Percentiles rank a stretch among this genome's conserved stretches.
Conservation (phyloP, 441 rosid genomes). For the Mallotus japonicus region DNA sequence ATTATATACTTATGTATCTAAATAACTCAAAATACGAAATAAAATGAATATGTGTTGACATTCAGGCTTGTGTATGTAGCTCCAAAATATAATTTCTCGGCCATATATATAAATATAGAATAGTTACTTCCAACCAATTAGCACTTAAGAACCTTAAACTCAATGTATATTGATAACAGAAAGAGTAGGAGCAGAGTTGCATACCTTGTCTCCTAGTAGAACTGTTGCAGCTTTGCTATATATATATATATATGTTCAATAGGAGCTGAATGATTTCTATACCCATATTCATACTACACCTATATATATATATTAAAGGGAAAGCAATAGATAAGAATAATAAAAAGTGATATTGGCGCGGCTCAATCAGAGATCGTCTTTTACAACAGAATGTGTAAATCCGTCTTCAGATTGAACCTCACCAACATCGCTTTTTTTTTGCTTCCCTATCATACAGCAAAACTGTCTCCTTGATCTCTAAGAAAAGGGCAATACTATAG, state of each 20-base stretch:
- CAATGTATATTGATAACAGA: background rate
- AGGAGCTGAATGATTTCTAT: background rate
- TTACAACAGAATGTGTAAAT: constrained; percentile 46
- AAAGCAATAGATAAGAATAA: constrained; percentile 9
- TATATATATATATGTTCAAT: background rate
- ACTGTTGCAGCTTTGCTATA: too few relatives aligned
- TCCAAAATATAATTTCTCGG: too few relatives aligned
- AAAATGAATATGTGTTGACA: too few relatives aligned
- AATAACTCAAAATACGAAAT: too few relatives aligned
- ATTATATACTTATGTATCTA: too few relatives aligned
- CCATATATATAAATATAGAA: too few relatives aligned
- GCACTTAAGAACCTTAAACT: too few relatives aligned
- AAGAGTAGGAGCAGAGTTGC: background rate
- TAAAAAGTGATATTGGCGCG: constrained; percentile 92
- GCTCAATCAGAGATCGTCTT: constrained; percentile 89
- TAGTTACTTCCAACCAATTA: too few relatives aligned
- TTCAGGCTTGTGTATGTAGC: too few relatives aligned
- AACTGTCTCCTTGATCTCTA: background rate
- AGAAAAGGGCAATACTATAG: background rate
- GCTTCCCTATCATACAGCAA: constrained; percentile 25
- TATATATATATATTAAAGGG: background rate
- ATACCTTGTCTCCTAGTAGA: background rate
- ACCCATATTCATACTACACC: too few relatives aligned
- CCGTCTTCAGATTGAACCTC: constrained; percentile 90
- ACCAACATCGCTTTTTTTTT: constrained; percentile 71